These are phyloP conservation scores for Oryza longistaminata DNA, from an alignment of 176 grass and related monocot species.

Conservation along the genomic window DNA sequence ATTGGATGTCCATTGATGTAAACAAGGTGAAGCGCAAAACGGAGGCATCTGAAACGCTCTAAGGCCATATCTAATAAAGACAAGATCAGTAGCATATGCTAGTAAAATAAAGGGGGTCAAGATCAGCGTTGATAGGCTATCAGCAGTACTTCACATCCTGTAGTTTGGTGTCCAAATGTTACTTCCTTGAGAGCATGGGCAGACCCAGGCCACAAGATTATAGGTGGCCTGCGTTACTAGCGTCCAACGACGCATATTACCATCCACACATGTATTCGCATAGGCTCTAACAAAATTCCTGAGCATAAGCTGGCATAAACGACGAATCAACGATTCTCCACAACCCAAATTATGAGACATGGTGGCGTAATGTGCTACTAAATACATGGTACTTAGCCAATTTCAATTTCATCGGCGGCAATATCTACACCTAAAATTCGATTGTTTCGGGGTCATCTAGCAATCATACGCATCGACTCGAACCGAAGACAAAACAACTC, in stretches of 20 bases:
- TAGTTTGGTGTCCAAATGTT: not conserved
- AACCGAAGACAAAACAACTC: not conserved
- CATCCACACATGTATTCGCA: not conserved
- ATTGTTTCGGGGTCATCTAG: not conserved
- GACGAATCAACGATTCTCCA: not conserved
- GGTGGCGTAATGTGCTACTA: not conserved
- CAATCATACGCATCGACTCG: not conserved
- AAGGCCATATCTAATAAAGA: not conserved
- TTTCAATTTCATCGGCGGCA: not conserved
- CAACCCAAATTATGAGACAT: not conserved
- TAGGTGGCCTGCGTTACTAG: not conserved
- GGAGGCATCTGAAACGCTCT: not conserved
- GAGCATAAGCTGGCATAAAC: not conserved
- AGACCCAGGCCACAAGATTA: not conserved
- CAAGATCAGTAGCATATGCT: not conserved
- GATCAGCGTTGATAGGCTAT: not conserved
- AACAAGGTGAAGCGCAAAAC: not conserved
- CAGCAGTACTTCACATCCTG: not conserved
- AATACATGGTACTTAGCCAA: not conserved
- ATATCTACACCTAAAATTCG: slow-evolving; percentile 1
- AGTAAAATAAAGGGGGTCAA: not conserved
- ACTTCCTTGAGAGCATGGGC: not conserved
- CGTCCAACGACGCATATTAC: not conserved
- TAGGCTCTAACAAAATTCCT: not conserved
- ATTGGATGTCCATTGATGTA: not conserved